Evolutionary conservation across 1,284 basidiomycete genomes (phyloP), one percentile per base, ranked within the genome.

Genomic region (Leccinum fallax): DNA sequence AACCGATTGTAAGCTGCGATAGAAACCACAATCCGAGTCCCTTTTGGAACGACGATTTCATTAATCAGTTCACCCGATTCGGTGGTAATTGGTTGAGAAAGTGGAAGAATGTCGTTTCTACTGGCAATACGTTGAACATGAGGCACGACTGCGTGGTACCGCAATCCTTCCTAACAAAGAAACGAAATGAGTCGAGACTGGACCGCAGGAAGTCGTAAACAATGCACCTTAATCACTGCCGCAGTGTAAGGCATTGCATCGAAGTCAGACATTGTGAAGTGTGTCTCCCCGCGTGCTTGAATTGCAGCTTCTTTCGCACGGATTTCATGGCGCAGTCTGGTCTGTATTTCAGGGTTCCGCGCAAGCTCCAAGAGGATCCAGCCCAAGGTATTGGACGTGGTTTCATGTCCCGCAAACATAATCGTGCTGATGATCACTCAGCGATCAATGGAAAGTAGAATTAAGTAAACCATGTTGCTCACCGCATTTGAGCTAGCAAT

Each of bases 401-500:
- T 85, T 63, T 87, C 84, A 60, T 87, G 81, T 0, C 87, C 82
- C 11, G 80, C 78, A 60, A 79, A 66, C 32, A 83, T 63, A 43
- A 82, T 73, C 6, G 77, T 79, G 13, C 80, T 72, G 53, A 10
- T 24, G 19, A 55, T 5, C 21, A 24, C 61, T 21, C 21, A 21
- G 16, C 1, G 10, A 40, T 6, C 6, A n/a, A 30, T 28, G 16
- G 11, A 24, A 38, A 16, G 11, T 16, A 48, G 10, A 8, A 43
- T 36, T 9, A n/a, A 32, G 30, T 36, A 4, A 49, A 36, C 32
- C 16, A 52, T 19, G 21, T 5, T 36, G 5, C 65, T 11, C 62
- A 82, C 81, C 81, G 74, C 79, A 89, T 83, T 68, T 87, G 83
- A 8, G 84, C 72, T 2, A 83, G 65, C 65, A 87, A 71, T 63